Evolutionary conservation across 2,329 filamentous ascomycete genomes (phyloP), one percentile per base, ranked within the genome.

Genomic region (Colletotrichum musae): DNA sequence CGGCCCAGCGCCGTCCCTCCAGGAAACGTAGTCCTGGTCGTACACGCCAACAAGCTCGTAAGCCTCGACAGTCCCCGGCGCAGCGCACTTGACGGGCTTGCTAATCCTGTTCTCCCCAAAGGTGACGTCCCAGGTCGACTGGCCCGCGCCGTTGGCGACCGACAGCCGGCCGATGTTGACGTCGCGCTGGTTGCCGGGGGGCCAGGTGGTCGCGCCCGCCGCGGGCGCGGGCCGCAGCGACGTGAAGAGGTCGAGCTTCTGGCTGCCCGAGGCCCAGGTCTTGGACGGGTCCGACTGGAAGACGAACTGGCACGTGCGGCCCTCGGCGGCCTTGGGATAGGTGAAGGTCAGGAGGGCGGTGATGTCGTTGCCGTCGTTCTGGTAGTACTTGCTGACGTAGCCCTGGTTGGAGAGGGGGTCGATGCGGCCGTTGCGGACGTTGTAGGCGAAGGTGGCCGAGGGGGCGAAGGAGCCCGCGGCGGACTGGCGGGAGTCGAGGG

Each of bases 281-380:
- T 58, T 60, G 36, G 9, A 15, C 7, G 47, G n/a, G 64, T 72
- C 61, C 28, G 77, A 73, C 58, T 59, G 72, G 71, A 78, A 78
- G 57, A 68, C 62, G 50, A 78, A 72, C 32, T 72, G 72, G 72
- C 77, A 78, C 57, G 74, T 68, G 57, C 70, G 73, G 52, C 74
- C 75, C 12, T 64, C 47, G 1, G 71, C 62, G 5, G 51, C 70
- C 32, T 61, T 51, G 57, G 74, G 74, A 58, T 77, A 77, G n/a
- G 70, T 73, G 48, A 77, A 77, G 54, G 75, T 77, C 28, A 77
- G 39, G 47, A 78, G 76, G 52, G 76, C 72, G 36, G 75, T 78
- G 62, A 72, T 70, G 66, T 78, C 75, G 53, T 75, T 68, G 60
- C 74, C 73, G 2, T 45, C 57, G 71, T 77, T 61, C 10, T 75